These are phyloP conservation scores for Tieghemiomyces parasiticus DNA, from an alignment of 192 early-diverging fungal species.

Conservation along the genomic window DNA sequence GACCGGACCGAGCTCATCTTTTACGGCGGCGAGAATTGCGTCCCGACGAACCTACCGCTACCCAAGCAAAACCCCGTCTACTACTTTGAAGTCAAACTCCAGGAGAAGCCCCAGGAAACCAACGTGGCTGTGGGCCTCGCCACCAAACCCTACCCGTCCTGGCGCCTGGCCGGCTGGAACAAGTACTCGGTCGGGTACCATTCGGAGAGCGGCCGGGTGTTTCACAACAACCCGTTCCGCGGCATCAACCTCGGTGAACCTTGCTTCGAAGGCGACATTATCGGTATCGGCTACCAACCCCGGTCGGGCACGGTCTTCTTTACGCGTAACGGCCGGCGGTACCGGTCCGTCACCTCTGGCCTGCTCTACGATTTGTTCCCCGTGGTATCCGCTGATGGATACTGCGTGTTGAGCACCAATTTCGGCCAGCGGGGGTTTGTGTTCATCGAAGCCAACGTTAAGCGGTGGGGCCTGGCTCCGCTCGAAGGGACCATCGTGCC, in stretches of 20 bases:
- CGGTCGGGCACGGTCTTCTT: slow-evolving; percentile 60
- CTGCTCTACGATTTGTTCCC: slow-evolving; percentile 57
- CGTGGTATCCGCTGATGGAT: slow-evolving; percentile 39
- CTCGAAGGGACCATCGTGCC: slow-evolving; percentile 49
- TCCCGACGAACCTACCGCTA: slow-evolving; percentile 66
- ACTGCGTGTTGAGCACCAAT: slow-evolving; percentile 45
- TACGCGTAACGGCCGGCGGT: slow-evolving; percentile 54
- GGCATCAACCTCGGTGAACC: slow-evolving; percentile 41
- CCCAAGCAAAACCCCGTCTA: slow-evolving; percentile 67
- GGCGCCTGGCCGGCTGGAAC: slow-evolving; percentile 64
- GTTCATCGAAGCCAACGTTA: slow-evolving; percentile 72
- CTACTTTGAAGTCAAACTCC: slow-evolving; percentile 71
- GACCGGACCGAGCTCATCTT: slow-evolving; percentile 63
- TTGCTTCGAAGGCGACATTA: slow-evolving; percentile 57
- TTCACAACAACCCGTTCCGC: slow-evolving; percentile 51
- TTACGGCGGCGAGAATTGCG: slow-evolving; percentile 50
- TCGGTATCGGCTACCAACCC: slow-evolving; percentile 64
- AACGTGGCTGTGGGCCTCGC: slow-evolving; percentile 54
- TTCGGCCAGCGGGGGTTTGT: slow-evolving; percentile 71
- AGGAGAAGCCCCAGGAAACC: slow-evolving; percentile 51
- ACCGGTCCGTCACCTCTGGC: slow-evolving; percentile 52
- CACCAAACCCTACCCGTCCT: slow-evolving; percentile 59
- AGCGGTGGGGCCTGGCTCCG: slow-evolving; percentile 68
- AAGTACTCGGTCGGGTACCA: slow-evolving; percentile 56
- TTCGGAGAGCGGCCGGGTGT: slow-evolving; percentile 44